Percentiles rank a stretch among this genome's conserved stretches.
Conservation (phyloP, 345 rosid genomes). For the Erysimum cheiranthoides region DNA sequence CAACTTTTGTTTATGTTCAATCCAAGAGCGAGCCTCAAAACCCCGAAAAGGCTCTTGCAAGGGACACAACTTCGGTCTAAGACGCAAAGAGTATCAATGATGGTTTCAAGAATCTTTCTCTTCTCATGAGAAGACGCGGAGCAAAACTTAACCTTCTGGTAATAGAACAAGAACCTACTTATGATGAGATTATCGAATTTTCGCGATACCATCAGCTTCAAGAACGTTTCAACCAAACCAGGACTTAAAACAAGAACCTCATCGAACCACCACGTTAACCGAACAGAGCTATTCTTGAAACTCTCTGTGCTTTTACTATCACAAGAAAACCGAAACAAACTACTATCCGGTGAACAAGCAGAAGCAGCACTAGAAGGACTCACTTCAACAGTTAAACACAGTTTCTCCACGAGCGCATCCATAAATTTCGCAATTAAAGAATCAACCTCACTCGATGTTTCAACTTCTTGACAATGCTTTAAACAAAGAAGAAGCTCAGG, state of each 20-base stretch:
- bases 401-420: slow-evolving; percentile 67
- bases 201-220: slow-evolving; percentile 59
- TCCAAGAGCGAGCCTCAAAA: slow-evolving; percentile 62
- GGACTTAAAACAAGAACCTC: slow-evolving; percentile 61
- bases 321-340: slow-evolving; percentile 72
- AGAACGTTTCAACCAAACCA: slow-evolving; percentile 50
- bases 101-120: slow-evolving; percentile 55
- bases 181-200: slow-evolving; percentile 65
- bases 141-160: slow-evolving; percentile 73
- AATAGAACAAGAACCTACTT: slow-evolving; percentile 73
- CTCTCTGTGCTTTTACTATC: slow-evolving; percentile 91
- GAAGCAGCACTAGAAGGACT: slow-evolving; percentile 75
- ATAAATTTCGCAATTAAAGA: slow-evolving; percentile 58
- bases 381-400: slow-evolving; percentile 59
- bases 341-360: slow-evolving; percentile 78
- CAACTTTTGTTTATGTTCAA: slow-evolving; percentile 54
- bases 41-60: slow-evolving; percentile 76
- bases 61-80: slow-evolving; percentile 64
- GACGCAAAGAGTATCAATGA: slow-evolving; percentile 58
- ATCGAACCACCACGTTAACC: slow-evolving; percentile 86
- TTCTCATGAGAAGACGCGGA: slow-evolving; percentile 55
- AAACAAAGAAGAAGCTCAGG: slow-evolving; percentile 70
- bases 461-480: slow-evolving; percentile 70
- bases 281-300: slow-evolving; percentile 61
- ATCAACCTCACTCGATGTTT: slow-evolving; percentile 45